Conservation (phyloP, 192 early-diverging fungal species). For the Thoreauomyces humboldtii region DNA sequence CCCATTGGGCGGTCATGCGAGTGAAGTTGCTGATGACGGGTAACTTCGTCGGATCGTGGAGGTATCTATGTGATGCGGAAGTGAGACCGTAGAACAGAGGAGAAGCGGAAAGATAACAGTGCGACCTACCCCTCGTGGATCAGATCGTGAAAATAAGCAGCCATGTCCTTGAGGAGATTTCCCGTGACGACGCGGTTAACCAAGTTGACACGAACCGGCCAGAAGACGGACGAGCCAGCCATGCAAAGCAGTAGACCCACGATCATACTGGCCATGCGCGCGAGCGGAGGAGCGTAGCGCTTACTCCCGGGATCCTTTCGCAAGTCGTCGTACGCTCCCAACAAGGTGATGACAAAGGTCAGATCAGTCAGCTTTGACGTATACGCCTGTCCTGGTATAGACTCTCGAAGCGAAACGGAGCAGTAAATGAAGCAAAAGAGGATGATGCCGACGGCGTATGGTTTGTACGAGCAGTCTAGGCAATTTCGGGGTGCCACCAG, state of each 20-base stretch:
- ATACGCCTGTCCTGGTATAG: constrained; percentile 26
- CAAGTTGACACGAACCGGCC: constrained; percentile 24
- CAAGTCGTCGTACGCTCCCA: constrained; percentile 25
- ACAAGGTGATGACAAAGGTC: constrained; percentile 23
- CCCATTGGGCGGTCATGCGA: constrained; percentile 10
- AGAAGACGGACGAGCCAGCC: constrained; percentile 21
- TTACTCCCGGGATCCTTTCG: neutral
- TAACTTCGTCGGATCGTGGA: neutral
- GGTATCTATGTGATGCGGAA: neutral
- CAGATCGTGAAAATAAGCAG: constrained; percentile 23
- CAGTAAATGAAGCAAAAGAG: constrained; percentile 21
- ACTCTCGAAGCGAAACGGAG: constrained; percentile 11
- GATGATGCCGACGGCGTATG: constrained; percentile 20
- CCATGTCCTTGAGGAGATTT: constrained; percentile 28
- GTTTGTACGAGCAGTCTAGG: constrained; percentile 20
- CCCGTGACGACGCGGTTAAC: constrained; percentile 19
- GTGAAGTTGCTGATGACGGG: neutral
- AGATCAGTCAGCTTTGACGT: constrained; percentile 26
- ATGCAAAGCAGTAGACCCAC: constrained; percentile 15
- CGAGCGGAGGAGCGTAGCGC: constrained; percentile 15
- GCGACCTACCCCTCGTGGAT: constrained; percentile 21
- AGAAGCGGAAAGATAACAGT: neutral
- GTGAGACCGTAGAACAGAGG: no score
- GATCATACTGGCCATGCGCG: constrained; percentile 18
- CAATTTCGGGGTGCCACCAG: constrained; percentile 5